phyloP scores from a whole-genome alignment of 495 filamentous ascomycete species.

The Podospora bellae-mahoneyi region DNA sequence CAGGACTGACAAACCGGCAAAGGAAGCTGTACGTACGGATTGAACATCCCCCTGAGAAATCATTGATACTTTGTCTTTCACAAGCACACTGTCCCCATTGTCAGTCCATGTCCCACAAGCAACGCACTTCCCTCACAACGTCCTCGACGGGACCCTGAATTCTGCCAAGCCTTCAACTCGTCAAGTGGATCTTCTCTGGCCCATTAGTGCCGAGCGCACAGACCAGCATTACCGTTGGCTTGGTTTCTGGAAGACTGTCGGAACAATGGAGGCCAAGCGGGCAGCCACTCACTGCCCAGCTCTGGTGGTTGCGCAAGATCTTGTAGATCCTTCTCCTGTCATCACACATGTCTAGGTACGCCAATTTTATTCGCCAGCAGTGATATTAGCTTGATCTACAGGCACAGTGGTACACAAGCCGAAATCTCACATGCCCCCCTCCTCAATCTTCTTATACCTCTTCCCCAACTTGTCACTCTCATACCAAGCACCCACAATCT shows the following conservation, averaged over 20 bases:
- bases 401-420: too few species aligned
- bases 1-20: too few species aligned
- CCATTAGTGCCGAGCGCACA: background rate
- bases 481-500: conserved; percentile 42
- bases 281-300: background rate
- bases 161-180: background rate
- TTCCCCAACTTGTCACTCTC: conserved; percentile 25
- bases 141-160: background rate
- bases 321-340: too few species aligned
- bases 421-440: background rate
- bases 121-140: background rate
- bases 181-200: background rate
- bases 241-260: background rate
- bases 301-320: background rate
- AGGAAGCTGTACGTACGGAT: too few species aligned
- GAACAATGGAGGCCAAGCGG: background rate
- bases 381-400: too few species aligned
- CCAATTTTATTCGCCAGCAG: too few species aligned
- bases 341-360: too few species aligned
- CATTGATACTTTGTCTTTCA: too few species aligned
- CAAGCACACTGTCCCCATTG: too few species aligned
- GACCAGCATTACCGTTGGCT: background rate
- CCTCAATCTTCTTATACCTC: conserved; percentile 6
- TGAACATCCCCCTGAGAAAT: too few species aligned
- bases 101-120: too few species aligned